These are phyloP conservation scores for Bruguiera parviflora DNA, from an alignment of 345 rosid species.

Conservation along the genomic window DNA sequence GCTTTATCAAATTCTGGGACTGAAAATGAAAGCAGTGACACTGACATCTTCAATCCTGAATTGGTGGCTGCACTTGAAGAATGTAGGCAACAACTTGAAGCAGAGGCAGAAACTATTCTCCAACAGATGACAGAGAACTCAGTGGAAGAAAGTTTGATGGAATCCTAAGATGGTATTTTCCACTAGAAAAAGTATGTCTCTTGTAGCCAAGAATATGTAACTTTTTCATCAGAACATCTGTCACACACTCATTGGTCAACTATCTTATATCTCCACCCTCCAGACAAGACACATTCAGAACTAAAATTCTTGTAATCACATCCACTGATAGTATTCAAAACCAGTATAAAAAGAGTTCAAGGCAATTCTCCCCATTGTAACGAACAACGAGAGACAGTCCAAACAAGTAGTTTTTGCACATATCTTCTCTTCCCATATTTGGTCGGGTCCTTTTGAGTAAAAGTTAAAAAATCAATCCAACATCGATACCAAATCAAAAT, in stretches of 20 bases:
- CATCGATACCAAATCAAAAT: no score
- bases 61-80: conserved; percentile 34
- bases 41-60: conserved; percentile 27
- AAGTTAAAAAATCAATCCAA: no score
- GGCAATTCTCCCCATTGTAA: no score
- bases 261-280: not conserved
- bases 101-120: conserved; percentile 38
- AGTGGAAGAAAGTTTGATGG: conserved; percentile 15
- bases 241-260: not conserved
- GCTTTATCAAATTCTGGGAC: conserved; percentile 1
- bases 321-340: not conserved
- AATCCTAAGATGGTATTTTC: not conserved
- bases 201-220: not conserved
- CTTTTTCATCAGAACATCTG: no score
- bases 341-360: no score
- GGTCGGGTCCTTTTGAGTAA: no score
- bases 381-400: no score
- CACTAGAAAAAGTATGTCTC: no score
- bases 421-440: no score
- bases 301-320: not conserved
- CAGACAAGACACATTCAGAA: not conserved
- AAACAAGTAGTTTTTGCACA: no score
- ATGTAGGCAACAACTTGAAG: conserved; percentile 41
- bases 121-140: conserved; percentile 27
- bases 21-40: conserved; percentile 6